Base-by-base conservation (phyloP, 73 alveolate genomes). In the Blepharisma stoltei region DNA sequence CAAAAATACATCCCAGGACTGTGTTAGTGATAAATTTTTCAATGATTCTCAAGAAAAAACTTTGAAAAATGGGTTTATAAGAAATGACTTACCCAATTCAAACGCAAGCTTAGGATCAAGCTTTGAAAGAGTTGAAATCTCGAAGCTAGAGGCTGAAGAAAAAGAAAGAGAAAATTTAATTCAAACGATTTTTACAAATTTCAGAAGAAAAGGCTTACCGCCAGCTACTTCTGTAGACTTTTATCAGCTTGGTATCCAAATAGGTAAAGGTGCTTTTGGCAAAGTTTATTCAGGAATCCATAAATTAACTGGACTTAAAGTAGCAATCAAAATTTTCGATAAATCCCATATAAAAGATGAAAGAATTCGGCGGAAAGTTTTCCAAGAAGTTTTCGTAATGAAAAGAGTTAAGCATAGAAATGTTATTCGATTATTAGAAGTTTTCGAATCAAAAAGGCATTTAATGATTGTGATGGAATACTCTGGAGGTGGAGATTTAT, bases 251-350 rank as follows among this genome's bases (percentile, higher is more conserved):
- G 79, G 65, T 7, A 69, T 14, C 20, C 68, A 41, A n/a, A 8
- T 95, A n/a, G 99, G 99, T 8, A 86, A 94, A 71, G 99, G 99
- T 11, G 99, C 99, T 6, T 94, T 93, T 78, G 98, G 98, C 7
- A 95, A 95, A 77, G 99, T 95, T 0, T 90, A 92, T 78, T 83
- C 94, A 20, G 99, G 97, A 0, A 79, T 94, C 55, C 94, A 95
- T 81, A 89, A 85, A 53, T 89, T 96, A 49, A 96, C 99, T 66
- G 99, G 99, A 6, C 93, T 94, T 55, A 85, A 93, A 6, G 99
- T 96, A 0, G 99, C 99, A 18, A 96, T 96, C 41, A 96, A 96
- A 83, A 87, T 96, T 6, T 93, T 96, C 76, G 96, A 96, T 85
- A 96, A 96, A 82, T 82, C 94, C 38, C 86, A 85, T 78, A 84